Evolutionary conservation across 1,284 basidiomycete species (phyloP).

Genomic region (Naganishia albida): DNA sequence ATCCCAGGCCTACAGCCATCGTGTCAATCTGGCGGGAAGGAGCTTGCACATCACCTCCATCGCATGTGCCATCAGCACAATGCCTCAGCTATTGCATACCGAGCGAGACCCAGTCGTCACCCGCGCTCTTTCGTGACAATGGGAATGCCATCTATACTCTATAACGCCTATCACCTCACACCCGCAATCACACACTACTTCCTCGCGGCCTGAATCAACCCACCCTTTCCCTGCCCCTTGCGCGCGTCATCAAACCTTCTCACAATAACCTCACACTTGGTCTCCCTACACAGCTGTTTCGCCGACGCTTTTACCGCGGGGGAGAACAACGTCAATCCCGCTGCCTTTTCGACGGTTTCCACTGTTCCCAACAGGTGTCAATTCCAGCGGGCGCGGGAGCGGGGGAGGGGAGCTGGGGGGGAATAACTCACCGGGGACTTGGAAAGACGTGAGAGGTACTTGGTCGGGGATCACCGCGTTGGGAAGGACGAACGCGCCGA

Average conservation of each 20-base stretch:
- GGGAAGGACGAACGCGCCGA: slow-evolving; percentile 91
- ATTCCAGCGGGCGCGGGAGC: background rate
- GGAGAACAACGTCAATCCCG: slow-evolving; percentile 86
- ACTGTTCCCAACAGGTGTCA: slow-evolving; percentile 57
- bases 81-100: no score
- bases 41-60: no score
- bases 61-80: no score
- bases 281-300: slow-evolving; percentile 82
- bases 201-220: slow-evolving; percentile 1
- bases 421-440: slow-evolving; percentile 68
- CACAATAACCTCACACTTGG: slow-evolving; percentile 80
- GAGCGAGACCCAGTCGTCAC: no score
- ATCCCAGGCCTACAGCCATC: no score
- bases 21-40: no score
- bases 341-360: slow-evolving; percentile 85
- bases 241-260: slow-evolving; percentile 84
- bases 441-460: slow-evolving; percentile 73
- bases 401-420: no score
- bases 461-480: slow-evolving; percentile 86
- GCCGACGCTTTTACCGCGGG: slow-evolving; percentile 75
- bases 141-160: background rate
- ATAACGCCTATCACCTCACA: background rate
- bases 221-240: slow-evolving; percentile 55
- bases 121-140: background rate
- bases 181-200: slow-evolving; percentile 4